Evolutionary conservation across 1,139 yeast genomes (phyloP), one percentile per base, ranked within the genome.

Genomic region (Yamadazyma buinensis): DNA sequence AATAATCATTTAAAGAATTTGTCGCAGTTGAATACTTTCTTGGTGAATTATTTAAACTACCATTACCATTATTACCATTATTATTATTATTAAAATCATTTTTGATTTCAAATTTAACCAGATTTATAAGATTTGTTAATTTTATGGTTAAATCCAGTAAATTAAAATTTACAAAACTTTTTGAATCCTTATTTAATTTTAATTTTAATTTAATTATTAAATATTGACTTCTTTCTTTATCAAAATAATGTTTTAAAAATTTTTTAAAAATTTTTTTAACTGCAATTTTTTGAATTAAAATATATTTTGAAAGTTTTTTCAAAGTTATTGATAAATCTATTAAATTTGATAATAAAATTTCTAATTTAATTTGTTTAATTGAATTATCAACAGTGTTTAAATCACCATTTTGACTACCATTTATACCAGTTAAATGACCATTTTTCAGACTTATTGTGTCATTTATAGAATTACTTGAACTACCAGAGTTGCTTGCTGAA

Each of bases 201-300:
- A 61, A 53, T 37, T 60, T 59, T 29, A 67, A 47, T 14, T 62
- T 60, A 33, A 64, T 53, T 5, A 75, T 58, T 23, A 74, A 61
- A 23, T 64, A 64, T 20, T 57, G 48, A 24, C 56, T 46, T 2
- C 27, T 26, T 5, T 54, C 57, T 30, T 57, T 62, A 55, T 42
- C 64, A 41, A 48, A 38, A 35, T 57, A 77, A 63, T 87, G 79
- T 53, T 85, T 86, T 30, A 74, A 52, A 52, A 84, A 82, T 57
- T 88, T 87, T 60, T 88, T 88, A 48, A 87, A 68, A 37, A 88
- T 72, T 59, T 90, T 90, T 44, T 84, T 71, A 32, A 85, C 67
- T 5, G 95, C 97, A 4, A 88, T 80, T 48, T 82, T 80, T 52
- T 90, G 97, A 15, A 88, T 73, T 23, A 84, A 68, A 13, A 86